A percentile compares a stretch with the other conserved stretches of the same genome.
Evolutionary conservation across 352 stramenopile species (phyloP).

Genomic region (Globisporangium radiosum): DNA sequence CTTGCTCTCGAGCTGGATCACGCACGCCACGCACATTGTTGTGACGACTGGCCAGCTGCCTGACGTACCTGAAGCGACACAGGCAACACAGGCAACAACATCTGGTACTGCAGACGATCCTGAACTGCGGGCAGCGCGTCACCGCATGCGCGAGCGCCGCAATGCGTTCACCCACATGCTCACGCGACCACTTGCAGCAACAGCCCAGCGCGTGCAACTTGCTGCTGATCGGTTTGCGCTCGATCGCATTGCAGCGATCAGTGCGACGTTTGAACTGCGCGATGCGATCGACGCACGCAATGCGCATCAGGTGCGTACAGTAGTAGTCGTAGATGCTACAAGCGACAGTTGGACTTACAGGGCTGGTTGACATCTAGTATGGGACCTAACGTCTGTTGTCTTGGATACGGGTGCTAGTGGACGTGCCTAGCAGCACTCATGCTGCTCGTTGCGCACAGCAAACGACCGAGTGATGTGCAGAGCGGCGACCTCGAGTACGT

Average conservation of each 20-base stretch:
- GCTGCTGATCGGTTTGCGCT: conserved; percentile 44
- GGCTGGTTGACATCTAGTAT: background rate
- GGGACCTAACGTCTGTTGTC: too few relatives aligned
- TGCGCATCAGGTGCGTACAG: conserved; percentile 38
- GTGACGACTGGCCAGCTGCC: conserved; percentile 17
- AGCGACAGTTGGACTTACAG: background rate
- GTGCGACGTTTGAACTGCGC: conserved; percentile 47
- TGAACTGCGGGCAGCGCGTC: conserved; percentile 34
- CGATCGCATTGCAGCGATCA: conserved; percentile 47
- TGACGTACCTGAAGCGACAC: conserved; percentile 18
- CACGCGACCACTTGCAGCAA: conserved; percentile 37
- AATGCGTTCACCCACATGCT: conserved; percentile 67
- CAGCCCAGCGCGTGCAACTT: conserved; percentile 45
- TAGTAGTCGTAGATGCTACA: background rate
- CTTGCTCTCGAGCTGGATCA: conserved; percentile 63
- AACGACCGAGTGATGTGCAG: conserved; percentile 29
- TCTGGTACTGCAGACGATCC: conserved; percentile 16
- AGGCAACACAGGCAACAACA: conserved; percentile 7
- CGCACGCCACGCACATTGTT: conserved; percentile 57
- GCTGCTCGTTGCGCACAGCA: conserved; percentile 53
- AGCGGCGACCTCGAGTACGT: conserved; percentile 39
- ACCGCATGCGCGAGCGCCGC: conserved; percentile 52
- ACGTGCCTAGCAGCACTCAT: conserved; percentile 56
- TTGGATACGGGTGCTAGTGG: conserved; percentile 30
- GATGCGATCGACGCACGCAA: conserved; percentile 65